These are phyloP conservation scores for Calocybe cyanea DNA, from an alignment of 768 basidiomycete species.

Conservation along the genomic window DNA sequence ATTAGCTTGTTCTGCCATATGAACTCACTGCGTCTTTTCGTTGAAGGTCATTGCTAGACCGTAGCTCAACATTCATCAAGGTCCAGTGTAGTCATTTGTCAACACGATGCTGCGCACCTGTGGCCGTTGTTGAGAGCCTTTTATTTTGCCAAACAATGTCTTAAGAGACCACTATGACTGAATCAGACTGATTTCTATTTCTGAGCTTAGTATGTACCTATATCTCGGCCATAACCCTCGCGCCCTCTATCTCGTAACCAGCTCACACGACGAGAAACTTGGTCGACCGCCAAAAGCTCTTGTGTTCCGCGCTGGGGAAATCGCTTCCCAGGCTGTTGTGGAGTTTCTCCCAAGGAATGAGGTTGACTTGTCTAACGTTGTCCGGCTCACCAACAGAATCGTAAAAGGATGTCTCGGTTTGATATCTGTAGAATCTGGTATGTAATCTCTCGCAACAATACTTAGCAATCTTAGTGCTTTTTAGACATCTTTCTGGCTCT, in stretches of 20 bases:
- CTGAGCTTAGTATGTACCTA: conserved; percentile 54
- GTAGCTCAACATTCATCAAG: too few species aligned
- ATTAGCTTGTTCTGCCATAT: too few species aligned
- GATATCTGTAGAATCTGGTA: conserved; percentile 69
- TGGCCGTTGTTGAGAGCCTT: too few species aligned
- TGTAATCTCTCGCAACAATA: conserved; percentile 16
- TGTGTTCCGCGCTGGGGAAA: conserved; percentile 64
- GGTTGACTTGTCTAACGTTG: conserved; percentile 60
- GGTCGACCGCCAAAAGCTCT: conserved; percentile 63
- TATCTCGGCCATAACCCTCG: conserved; percentile 68
- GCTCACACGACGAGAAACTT: conserved; percentile 57
- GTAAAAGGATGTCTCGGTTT: conserved; percentile 85
- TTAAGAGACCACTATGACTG: too few species aligned
- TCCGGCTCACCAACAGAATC: conserved; percentile 65
- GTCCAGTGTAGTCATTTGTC: too few species aligned
- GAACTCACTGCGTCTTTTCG: too few species aligned
- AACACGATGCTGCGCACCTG: too few species aligned
- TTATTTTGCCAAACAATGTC: too few species aligned
- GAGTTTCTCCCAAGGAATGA: conserved; percentile 78
- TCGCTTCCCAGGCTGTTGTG: conserved; percentile 68
- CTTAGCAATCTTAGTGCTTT: conserved; percentile 7
- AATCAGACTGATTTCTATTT: too few species aligned
- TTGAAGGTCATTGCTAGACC: too few species aligned
- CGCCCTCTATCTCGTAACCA: conserved; percentile 69
- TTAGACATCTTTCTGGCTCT: conserved; percentile 85